Evolutionary conservation across 2,329 filamentous ascomycete genomes (phyloP).

Genomic region (Xylaria sp.): DNA sequence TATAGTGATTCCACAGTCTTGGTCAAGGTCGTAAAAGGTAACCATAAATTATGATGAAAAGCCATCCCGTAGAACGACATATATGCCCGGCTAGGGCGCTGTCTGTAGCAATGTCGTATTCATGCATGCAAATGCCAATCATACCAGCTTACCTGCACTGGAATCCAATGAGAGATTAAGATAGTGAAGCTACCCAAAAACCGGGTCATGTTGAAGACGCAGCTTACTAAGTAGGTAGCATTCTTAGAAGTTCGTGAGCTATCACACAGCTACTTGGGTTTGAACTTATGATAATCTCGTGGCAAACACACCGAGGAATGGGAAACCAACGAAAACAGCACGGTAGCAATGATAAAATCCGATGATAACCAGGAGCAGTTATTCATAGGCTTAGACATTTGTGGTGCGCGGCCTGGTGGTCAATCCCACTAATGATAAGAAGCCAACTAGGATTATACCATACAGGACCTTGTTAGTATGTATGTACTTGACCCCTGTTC

Average conservation of each 20-base stretch:
- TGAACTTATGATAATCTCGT: not conserved
- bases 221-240: not conserved
- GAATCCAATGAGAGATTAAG: not conserved
- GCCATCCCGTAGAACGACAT: not conserved
- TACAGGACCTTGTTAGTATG: not conserved
- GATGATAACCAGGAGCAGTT: not conserved
- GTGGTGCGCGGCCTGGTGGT: not conserved
- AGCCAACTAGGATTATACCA: not conserved
- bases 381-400: not conserved
- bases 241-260: not conserved
- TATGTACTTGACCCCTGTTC: conserved; percentile 6
- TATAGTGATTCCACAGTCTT: not conserved
- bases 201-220: not conserved
- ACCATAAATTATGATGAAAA: not conserved
- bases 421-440: not conserved
- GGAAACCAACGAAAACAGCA: not conserved
- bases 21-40: not conserved
- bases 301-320: not conserved
- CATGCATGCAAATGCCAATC: not conserved
- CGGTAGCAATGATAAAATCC: not conserved
- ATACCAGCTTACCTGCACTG: not conserved
- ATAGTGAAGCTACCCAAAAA: not conserved
- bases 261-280: not conserved
- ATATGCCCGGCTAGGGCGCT: not conserved
- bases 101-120: not conserved